Base-by-base conservation (phyloP, 129 eudicot species). In the Artemisia argyi region DNA sequence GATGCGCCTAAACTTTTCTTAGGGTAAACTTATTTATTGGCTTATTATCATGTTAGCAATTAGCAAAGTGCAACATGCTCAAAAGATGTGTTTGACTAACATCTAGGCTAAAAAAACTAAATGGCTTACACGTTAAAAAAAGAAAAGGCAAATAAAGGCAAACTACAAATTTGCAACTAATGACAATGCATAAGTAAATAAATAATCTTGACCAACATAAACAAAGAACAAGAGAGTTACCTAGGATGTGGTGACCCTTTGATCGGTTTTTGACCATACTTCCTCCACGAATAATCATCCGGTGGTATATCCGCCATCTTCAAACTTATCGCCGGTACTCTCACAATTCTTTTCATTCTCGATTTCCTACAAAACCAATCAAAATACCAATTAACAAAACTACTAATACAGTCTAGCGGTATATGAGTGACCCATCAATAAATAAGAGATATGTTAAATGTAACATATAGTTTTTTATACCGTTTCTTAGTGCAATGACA, bases 221-320 rank as follows among this genome's bases (percentile, higher is more conserved):
- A 69, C 28, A 3, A 77, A 52, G 26, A 26, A 48, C 18, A 49
- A 50, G 48, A 11, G 44, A 4, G 52, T 66, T 71, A 93, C 98
- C 98, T 86, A 46, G 98, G 98, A 84, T 94, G 91, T 42, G 98
- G 98, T 72, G 98, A 95, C 4, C 99, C 99, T 75, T 95, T 95
- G 79, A 95, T 90, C 44, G 97, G 99, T 79, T 95, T 95, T 83
- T 95, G 99, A 61, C 99, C 99, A 53, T 95, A 95, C 47, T 95
- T 95, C 66, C 99, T 95, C 99, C 99, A 95, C 0, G 99, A 90
- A 71, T 79, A 95, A 81, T 95, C 99, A 52, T 95, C 99, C 16
- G 99, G 93, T 48, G 99, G 96, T 74, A 95, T 95, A 73, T 95
- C 97, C 12, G 99, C 92, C 96, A 88, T 90, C 74, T 90, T 95